Evolutionary conservation across 2,329 filamentous ascomycete species (phyloP).

Genomic region (Pleurostoma richardsiae): DNA sequence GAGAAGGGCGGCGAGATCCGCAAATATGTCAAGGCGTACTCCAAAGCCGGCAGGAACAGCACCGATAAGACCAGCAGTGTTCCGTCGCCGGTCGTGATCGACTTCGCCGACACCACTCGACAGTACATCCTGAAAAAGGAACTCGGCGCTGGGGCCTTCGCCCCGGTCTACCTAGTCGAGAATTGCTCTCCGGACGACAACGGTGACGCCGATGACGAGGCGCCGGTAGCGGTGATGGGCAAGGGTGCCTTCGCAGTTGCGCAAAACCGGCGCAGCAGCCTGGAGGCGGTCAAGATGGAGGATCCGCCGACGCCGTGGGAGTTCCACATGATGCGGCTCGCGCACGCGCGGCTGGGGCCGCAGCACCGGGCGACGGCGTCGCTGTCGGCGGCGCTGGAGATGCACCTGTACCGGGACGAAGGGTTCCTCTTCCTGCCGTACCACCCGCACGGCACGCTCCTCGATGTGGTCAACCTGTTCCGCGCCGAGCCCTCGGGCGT

Average conservation of each 20-base stretch:
- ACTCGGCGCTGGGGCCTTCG: conserved; percentile 89
- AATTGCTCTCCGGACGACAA: conserved; percentile 51
- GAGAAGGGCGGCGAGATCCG: conserved; percentile 72
- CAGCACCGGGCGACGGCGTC: conserved; percentile 69
- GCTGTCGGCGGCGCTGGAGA: conserved; percentile 77
- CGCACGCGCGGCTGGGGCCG: conserved; percentile 69
- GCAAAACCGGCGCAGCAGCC: conserved; percentile 43
- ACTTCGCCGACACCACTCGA: conserved; percentile 59
- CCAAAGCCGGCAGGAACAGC: conserved; percentile 49
- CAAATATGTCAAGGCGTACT: conserved; percentile 67
- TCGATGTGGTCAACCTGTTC: conserved; percentile 91
- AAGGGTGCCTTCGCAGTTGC: conserved; percentile 54
- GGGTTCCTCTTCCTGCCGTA: conserved; percentile 85
- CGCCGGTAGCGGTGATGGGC: conserved; percentile 47
- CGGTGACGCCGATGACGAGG: conserved; percentile 39
- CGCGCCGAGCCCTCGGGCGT: conserved; percentile 65
- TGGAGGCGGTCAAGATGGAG: conserved; percentile 95
- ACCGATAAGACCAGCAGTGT: conserved; percentile 59
- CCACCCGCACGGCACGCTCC: conserved; percentile 81
- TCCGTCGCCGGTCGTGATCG: conserved; percentile 57
- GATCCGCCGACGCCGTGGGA: conserved; percentile 87
- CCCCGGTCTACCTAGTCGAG: conserved; percentile 89
- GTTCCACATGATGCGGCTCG: conserved; percentile 88
- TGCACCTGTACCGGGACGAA: conserved; percentile 89
- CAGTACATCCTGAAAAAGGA: conserved; percentile 78